Conservation (phyloP, 257 asterid genomes). For the Salvia rosmarinus region DNA sequence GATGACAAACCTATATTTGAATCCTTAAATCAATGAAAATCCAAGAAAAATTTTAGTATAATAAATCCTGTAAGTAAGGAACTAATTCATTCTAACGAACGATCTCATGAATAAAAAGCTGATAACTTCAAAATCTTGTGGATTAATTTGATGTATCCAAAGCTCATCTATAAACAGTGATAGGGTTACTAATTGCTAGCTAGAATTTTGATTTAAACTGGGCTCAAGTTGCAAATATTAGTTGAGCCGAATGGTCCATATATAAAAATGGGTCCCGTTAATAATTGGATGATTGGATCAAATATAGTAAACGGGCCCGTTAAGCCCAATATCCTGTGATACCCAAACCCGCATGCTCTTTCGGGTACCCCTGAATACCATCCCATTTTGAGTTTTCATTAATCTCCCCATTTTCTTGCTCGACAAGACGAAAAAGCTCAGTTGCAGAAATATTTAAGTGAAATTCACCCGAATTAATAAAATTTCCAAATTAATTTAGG, state of each 20-base stretch:
- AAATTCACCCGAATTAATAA: neutral
- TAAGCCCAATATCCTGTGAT: neutral
- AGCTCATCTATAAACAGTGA: no score
- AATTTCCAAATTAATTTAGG: neutral
- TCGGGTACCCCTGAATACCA: conserved; percentile 31
- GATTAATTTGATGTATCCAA: no score
- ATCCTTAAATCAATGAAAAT: no score
- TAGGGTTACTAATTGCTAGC: no score
- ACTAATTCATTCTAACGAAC: no score
- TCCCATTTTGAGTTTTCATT: neutral
- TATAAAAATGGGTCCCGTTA: neutral
- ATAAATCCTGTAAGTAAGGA: no score
- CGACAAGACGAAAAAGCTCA: conserved; percentile 36
- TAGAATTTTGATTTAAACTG: no score
- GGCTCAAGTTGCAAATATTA: neutral
- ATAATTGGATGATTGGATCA: no score
- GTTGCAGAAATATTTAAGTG: conserved; percentile 29
- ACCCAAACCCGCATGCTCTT: conserved; percentile 5
- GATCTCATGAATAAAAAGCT: no score
- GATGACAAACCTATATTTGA: no score
- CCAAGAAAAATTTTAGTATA: no score
- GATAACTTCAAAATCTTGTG: no score
- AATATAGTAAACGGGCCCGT: neutral
- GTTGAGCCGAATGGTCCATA: neutral
- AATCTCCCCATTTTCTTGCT: conserved; percentile 37